Percentiles rank a stretch among this genome's conserved stretches.
These are phyloP conservation scores for Gnaphalium uliginosum DNA, from an alignment of 129 eudicot species.

Conservation along the genomic window DNA sequence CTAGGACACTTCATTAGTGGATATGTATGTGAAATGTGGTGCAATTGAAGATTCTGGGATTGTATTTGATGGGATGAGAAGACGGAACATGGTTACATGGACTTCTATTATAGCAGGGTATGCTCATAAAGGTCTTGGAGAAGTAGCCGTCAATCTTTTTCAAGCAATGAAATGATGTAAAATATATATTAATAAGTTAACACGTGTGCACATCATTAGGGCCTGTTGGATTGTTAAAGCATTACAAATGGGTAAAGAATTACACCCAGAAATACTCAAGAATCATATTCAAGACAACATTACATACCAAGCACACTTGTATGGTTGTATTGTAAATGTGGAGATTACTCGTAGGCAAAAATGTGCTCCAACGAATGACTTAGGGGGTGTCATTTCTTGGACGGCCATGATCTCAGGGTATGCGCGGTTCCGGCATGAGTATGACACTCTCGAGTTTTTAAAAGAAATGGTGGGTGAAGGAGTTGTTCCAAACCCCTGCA, in stretches of 20 bases:
- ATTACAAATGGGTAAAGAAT: conserved; percentile 60
- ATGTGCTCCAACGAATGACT: conserved; percentile 59
- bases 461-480: conserved; percentile 86
- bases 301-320: conserved; percentile 76
- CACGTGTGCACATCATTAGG: conserved; percentile 68
- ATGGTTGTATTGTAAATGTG: conserved; percentile 85
- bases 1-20: conserved; percentile 70
- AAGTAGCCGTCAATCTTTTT: conserved; percentile 69
- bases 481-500: conserved; percentile 72
- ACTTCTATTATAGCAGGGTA: conserved; percentile 85
- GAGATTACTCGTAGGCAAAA: conserved; percentile 54
- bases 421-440: conserved; percentile 61
- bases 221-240: conserved; percentile 69
- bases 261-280: conserved; percentile 74
- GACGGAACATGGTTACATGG: conserved; percentile 77
- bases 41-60: conserved; percentile 52
- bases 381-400: conserved; percentile 80
- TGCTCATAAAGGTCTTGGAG: conserved; percentile 70
- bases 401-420: conserved; percentile 89
- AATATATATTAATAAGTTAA: conserved; percentile 55
- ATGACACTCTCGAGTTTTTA: conserved; percentile 68
- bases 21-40: conserved; percentile 85
- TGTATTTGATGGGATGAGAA: conserved; percentile 76
- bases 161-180: conserved; percentile 66
- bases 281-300: conserved; percentile 50